Evolutionary conservation across 805 yeast genomes (phyloP), one percentile per base, ranked within the genome.

Genomic region (Saturnispora ahearnii): DNA sequence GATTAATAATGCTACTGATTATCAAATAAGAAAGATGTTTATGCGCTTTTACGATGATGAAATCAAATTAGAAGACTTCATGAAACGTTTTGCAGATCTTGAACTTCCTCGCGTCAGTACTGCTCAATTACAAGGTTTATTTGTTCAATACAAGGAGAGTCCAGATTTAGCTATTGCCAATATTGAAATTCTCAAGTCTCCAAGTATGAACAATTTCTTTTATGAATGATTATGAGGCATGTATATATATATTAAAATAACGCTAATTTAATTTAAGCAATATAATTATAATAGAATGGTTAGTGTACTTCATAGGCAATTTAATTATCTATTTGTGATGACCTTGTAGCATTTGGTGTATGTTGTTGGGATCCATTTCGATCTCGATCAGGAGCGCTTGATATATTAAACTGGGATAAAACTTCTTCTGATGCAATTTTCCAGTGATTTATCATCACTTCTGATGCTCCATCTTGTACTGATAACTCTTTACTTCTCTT

Each of bases 101-200:
- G 73, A 73, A 33, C 64, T 77, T 54, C 76, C 78, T 1, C 63
- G 65, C 50, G 79, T 91, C 33, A 84, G 95, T 59, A 89, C 98
- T 0, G 99, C 99, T 0, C 96, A 88, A 62, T 72, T 93, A 51
- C 99, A 93, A 65, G 99, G 99, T 0, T 73, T 93, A 46, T 93
- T 93, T 71, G 96, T 93, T 2, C 87, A 87, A 69, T 87, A 87
- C 68, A 93, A 93, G 66, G 77, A 84, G 51, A 82, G 81, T 52
- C 96, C 98, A 0, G 73, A 75, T 32, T 76, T 77, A 5, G 96
- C 98, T 0, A 67, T 90, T 28, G 69, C 68, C 12, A 84, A 82
- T 81, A 75, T 86, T 13, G 74, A 67, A 36, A 65, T 74, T 2
- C 65, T 78, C 54, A 65, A 63, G 46, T 53, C 60, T n/a, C 69